Base-by-base conservation (phyloP, 1,284 basidiomycete genomes). In the Xerocomus alliaceus region DNA sequence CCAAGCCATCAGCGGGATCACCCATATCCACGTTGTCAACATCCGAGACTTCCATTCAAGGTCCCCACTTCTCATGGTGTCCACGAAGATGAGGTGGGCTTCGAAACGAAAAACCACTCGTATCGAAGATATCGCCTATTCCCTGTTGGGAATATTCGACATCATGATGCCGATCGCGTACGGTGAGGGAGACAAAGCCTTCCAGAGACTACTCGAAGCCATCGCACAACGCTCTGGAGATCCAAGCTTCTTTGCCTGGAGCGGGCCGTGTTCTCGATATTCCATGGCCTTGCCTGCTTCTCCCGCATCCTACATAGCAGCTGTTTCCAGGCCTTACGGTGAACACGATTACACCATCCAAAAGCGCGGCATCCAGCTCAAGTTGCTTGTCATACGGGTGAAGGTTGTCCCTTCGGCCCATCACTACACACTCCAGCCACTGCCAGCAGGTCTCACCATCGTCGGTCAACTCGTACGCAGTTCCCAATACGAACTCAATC, bases 191-290 rank as follows among this genome's bases (percentile, higher is more conserved):
- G 54, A 58, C 3, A 56, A 26, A 3, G 51, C 56, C 20, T 58
- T 58, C 26, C n/a, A 45, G 42, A 56, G 56, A 31, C 32, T 58
- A 1, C 56, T 58, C n/a, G 56, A 58, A 18, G 54, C 28, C 44
- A 57, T 58, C 54, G 56, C 56, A 37, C 56, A 47, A 15, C 53
- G 44, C 18, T 58, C 56, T 8, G 53, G 54, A 3, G 56, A 58
- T 17, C 53, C 54, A 10, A 56, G 28, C 18, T 56, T 57, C 35
- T 57, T 58, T 46, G 54, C 56, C 15, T 58, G 57, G 57, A 31
- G 35, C 2, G 57, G 57, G 18, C 57, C 57, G 2, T 58, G 54
- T 42, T 58, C 54, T 20, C 53, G 54, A 26, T 34, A 57, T 34
- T 58, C 57, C 44, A 13, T 41, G 35, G 42, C 54, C 6, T 15